Evolutionary conservation across 2,329 filamentous ascomycete genomes (phyloP).

Genomic region (Penicillium sp.): DNA sequence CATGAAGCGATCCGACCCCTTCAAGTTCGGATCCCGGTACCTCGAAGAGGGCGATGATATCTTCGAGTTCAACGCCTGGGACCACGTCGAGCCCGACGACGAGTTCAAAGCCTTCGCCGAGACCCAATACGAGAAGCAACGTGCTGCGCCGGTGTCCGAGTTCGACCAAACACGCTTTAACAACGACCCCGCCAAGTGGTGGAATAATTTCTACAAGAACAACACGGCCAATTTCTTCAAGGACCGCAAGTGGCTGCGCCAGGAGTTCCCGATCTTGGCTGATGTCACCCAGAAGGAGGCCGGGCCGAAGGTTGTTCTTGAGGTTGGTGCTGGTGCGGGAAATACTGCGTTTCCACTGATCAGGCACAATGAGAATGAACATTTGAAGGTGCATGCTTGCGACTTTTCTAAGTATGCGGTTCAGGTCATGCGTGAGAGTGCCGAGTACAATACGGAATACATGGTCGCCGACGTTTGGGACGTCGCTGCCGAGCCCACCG

Average conservation of each 20-base stretch:
- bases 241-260: constrained; percentile 92
- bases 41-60: constrained; percentile 84
- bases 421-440: constrained; percentile 82
- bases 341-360: constrained; percentile 95
- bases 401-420: constrained; percentile 96
- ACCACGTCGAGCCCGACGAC: constrained; percentile 92
- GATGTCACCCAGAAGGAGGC: constrained; percentile 71
- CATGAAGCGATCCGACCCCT: constrained; percentile 86
- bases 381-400: constrained; percentile 85
- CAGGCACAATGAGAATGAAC: constrained; percentile 77
- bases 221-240: constrained; percentile 99
- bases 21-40: constrained; percentile 89
- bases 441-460: constrained; percentile 69
- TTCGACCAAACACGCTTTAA: constrained; percentile 94
- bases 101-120: constrained; percentile 84
- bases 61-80: constrained; percentile 98
- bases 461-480: constrained; percentile 97
- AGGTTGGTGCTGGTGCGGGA: constrained; percentile 92
- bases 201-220: constrained; percentile 98
- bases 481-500: constrained; percentile 62
- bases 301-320: constrained; percentile 72
- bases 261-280: constrained; percentile 89
- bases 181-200: constrained; percentile 87
- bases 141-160: constrained; percentile 82
- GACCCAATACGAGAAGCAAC: constrained; percentile 81